Percentiles rank a stretch among this genome's conserved stretches.
phyloP scores from a whole-genome alignment of 2,329 filamentous ascomycete genomes.

The Colletotrichum truncatum region DNA sequence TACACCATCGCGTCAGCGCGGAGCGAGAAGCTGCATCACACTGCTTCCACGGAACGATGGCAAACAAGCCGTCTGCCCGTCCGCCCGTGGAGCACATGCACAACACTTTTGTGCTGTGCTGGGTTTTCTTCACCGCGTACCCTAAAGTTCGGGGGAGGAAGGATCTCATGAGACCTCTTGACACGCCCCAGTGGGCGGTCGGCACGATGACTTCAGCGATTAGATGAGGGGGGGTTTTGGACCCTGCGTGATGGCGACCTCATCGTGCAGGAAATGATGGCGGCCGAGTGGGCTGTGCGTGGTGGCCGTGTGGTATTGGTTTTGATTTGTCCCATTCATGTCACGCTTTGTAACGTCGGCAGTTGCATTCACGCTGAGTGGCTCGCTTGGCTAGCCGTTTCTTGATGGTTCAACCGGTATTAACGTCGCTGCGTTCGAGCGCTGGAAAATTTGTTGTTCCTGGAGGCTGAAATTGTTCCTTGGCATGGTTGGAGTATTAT shows the following conservation, averaged over 20 bases:
- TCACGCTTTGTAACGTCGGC: background rate
- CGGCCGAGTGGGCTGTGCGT: background rate
- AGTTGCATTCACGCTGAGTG: background rate
- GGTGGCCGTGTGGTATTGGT: background rate
- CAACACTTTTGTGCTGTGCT: too few species aligned
- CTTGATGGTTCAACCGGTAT: background rate
- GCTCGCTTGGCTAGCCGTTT: background rate
- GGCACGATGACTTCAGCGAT: slow-evolving; percentile 5
- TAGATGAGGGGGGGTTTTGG: background rate
- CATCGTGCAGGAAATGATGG: background rate
- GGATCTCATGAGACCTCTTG: background rate
- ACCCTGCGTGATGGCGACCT: background rate
- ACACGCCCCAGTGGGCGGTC: background rate
- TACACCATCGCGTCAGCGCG: slow-evolving; percentile 14
- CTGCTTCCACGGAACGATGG: background rate
- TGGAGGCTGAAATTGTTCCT: too few species aligned
- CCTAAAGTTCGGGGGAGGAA: background rate
- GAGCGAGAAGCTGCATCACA: background rate
- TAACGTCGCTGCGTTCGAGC: background rate
- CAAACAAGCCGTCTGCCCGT: background rate
- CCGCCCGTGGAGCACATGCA: background rate
- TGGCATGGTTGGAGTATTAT: too few species aligned
- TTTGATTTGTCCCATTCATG: background rate
- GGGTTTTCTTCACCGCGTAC: too few species aligned
- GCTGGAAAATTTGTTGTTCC: too few species aligned